phyloP scores from a whole-genome alignment of 352 stramenopile species.

The Phytophthora aleatoria region DNA sequence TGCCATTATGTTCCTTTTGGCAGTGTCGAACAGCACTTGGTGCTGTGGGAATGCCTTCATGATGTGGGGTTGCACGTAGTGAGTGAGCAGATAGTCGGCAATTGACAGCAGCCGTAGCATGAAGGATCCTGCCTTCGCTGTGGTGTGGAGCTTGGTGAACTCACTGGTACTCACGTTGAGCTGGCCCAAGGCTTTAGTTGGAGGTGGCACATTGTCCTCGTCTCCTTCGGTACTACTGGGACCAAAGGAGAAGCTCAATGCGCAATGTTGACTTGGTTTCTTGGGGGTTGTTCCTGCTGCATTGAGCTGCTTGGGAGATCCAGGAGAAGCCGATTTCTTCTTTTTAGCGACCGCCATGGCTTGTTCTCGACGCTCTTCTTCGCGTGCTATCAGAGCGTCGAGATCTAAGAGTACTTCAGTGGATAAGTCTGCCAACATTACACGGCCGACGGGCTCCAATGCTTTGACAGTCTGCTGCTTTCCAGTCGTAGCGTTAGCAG shows the following conservation, averaged over 20 bases:
- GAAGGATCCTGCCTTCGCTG: slow-evolving; percentile 58
- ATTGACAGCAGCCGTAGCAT: slow-evolving; percentile 48
- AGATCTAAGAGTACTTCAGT: slow-evolving; percentile 64
- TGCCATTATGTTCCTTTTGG: slow-evolving; percentile 44
- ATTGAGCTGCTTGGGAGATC: slow-evolving; percentile 5
- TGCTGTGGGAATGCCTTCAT: slow-evolving; percentile 59
- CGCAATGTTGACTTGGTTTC: slow-evolving; percentile 26
- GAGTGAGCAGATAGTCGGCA: slow-evolving; percentile 45
- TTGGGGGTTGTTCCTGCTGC: slow-evolving; percentile 2
- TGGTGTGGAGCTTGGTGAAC: slow-evolving; percentile 72
- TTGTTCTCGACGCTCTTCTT: slow-evolving; percentile 33
- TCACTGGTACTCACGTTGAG: slow-evolving; percentile 51
- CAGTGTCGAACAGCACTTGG: slow-evolving; percentile 58
- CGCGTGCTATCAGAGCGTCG: slow-evolving; percentile 54
- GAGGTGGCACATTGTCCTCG: background rate
- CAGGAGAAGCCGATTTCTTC: slow-evolving; percentile 3
- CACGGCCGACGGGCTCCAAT: slow-evolving; percentile 39
- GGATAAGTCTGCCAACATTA: slow-evolving; percentile 55
- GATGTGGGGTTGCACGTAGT: slow-evolving; percentile 46
- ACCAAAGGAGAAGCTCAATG: slow-evolving; percentile 33
- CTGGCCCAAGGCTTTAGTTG: slow-evolving; percentile 20
- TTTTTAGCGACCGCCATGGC: slow-evolving; percentile 7
- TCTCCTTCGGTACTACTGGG: slow-evolving; percentile 1
- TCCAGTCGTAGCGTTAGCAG: slow-evolving; percentile 8
- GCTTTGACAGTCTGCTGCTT: slow-evolving; percentile 26